Percentiles rank a stretch among this genome's conserved stretches.
phyloP scores from a whole-genome alignment of 257 asterid species.

The Salvia splendens region DNA sequence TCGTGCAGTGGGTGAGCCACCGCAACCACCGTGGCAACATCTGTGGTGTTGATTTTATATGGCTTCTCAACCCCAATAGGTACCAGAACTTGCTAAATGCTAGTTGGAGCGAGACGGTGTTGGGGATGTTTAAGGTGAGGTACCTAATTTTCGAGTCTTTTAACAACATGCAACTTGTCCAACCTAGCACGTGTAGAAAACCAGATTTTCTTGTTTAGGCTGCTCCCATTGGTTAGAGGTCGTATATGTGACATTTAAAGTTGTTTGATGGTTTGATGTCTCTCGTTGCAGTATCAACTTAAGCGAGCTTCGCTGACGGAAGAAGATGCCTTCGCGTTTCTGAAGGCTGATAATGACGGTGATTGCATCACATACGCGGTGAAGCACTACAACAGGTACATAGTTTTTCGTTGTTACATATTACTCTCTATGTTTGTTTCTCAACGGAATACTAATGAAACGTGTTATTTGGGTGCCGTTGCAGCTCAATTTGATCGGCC shows the following conservation, averaged over 20 bases:
- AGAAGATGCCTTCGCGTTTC: conserved; percentile 79
- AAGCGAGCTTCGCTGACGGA: conserved; percentile 80
- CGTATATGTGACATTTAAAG: background rate
- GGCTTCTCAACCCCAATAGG: conserved; percentile 96
- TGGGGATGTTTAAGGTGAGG: conserved; percentile 95
- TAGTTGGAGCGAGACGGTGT: conserved; percentile 95
- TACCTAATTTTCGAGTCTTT: background rate
- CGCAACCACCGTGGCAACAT: conserved; percentile 98
- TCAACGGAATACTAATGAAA: background rate
- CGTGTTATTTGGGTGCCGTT: conserved; percentile 15
- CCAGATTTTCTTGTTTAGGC: no score
- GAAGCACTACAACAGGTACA: conserved; percentile 83
- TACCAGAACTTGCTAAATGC: conserved; percentile 82
- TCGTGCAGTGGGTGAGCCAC: conserved; percentile 91
- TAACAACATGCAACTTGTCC: no score
- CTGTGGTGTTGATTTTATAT: conserved; percentile 97
- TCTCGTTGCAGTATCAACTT: conserved; percentile 76
- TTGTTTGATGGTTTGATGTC: background rate
- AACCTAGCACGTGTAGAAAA: background rate
- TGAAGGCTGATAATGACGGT: conserved; percentile 75
- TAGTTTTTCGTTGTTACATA: background rate
- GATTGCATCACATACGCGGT: conserved; percentile 75
- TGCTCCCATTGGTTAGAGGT: no score
- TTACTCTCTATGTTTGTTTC: background rate
- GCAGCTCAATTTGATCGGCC: conserved; percentile 95